These are phyloP conservation scores for Leccinum arenicola DNA, from an alignment of 768 basidiomycete genomes.

Conservation along the genomic window DNA sequence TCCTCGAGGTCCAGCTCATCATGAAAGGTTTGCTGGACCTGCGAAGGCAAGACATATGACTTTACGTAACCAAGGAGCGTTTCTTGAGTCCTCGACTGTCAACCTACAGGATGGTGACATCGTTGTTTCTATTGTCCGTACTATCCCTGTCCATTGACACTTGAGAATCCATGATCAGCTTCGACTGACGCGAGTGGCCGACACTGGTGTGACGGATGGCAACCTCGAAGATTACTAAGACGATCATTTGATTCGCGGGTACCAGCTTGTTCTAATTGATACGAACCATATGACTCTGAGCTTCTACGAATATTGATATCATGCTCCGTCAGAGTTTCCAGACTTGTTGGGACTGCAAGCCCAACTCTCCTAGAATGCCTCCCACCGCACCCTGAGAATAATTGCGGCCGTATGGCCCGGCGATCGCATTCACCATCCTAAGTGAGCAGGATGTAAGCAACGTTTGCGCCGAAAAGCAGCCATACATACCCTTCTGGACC, in stretches of 20 bases:
- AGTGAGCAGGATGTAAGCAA: not conserved
- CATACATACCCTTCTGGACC: slow-evolving; percentile 75
- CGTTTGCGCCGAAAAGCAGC: not conserved
- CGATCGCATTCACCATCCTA: slow-evolving; percentile 75
- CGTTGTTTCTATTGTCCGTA: not conserved
- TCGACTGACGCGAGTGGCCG: no score
- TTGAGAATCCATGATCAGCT: not conserved
- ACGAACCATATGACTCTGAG: not conserved
- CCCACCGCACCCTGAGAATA: slow-evolving; percentile 71
- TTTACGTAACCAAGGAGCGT: not conserved
- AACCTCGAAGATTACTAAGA: no score
- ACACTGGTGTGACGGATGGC: no score
- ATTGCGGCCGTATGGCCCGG: slow-evolving; percentile 75
- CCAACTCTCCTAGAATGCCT: slow-evolving; percentile 63
- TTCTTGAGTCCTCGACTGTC: not conserved
- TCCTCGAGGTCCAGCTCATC: slow-evolving; percentile 75
- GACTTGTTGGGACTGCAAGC: slow-evolving; percentile 60
- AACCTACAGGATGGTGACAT: not conserved
- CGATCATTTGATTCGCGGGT: not conserved
- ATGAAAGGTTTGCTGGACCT: slow-evolving; percentile 86
- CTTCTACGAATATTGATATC: not conserved
- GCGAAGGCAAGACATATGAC: slow-evolving; percentile 65
- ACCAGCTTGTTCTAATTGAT: not conserved
- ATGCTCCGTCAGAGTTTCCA: slow-evolving; percentile 52
- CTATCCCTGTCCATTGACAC: not conserved